Evolutionary conservation across 768 basidiomycete genomes (phyloP), one percentile per base, ranked within the genome.

Genomic region (Clitopilus hobsonii): DNA sequence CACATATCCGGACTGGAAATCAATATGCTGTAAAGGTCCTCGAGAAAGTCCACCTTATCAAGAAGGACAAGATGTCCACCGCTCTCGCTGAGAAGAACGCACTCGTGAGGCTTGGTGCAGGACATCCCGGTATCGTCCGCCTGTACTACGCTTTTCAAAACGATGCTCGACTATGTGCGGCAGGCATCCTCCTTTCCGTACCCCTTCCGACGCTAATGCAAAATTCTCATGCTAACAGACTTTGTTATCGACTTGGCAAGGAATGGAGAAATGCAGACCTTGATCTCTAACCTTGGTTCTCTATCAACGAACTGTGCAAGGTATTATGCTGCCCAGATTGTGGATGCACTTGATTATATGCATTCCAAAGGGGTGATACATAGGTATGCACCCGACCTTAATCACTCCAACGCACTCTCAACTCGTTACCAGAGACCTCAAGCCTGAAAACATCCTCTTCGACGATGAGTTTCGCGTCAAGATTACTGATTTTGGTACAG

Each of bases 401-500:
- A 25, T 23, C 29, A 5, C n/a, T n/a, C 28, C 29, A n/a, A 10
- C 25, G 24, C 23, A 16, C 32, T 49, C 6, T 49, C 28, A 26
- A 45, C 6, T 7, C 14, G 20, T 50, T 27, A 10, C 18, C 67
- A 86, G 85, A 54, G 89, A 91, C 65, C 76, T 91, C 27, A 91
- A 91, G 67, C 89, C 89, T 8, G 89, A 90, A 69, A 98, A 98
- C 67, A 77, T 98, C 26, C 77, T 99, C 7, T 77, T 99, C n/a
- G 94, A 96, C 61, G 81, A 81, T 29, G 80, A 85, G 14, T 90
- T 87, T 71, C 85, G 93, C 53, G 84, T 97, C 65, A 96, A 94
- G 69, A 82, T 99, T n/a, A 91, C 94, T 14, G 97, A 99, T 68
- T 98, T 98, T 69, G 97, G 97, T 5, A 95, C 93, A 3, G 93